Conservation (phyloP, 2,329 filamentous ascomycete species). For the Apiospora rasikravindrae region DNA sequence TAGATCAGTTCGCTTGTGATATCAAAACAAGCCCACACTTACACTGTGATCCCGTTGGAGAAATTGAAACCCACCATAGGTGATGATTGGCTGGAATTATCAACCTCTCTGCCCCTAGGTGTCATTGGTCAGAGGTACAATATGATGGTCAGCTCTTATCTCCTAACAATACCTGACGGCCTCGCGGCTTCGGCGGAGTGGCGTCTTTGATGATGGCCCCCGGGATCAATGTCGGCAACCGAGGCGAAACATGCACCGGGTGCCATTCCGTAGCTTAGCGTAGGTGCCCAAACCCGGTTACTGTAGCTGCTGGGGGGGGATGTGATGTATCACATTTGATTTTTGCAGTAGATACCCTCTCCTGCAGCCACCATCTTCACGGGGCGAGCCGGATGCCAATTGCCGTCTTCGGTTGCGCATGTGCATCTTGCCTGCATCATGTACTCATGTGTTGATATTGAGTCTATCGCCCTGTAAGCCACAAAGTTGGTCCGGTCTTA, state of each 20-base stretch:
- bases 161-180: not conserved
- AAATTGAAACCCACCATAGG: not conserved
- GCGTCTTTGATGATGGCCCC: not conserved
- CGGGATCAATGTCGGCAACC: not conserved
- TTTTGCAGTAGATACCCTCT: not conserved
- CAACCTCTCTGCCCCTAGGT: not conserved
- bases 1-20: not conserved
- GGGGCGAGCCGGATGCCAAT: not conserved
- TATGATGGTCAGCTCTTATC: not conserved
- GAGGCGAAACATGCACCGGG: not conserved
- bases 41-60: slow-evolving; percentile 8
- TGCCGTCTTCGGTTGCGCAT: not conserved
- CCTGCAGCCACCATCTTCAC: slow-evolving; percentile 6
- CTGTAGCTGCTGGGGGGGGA: not conserved
- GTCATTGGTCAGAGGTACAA: not conserved
- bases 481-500: slow-evolving; percentile 5
- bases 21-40: not conserved
- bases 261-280: not conserved
- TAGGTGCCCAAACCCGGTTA: not conserved
- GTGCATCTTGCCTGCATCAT: not conserved
- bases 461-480: not conserved
- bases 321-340: not conserved
- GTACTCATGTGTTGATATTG: not conserved
- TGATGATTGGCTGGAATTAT: not conserved
- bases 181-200: not conserved